Evolutionary conservation across 2,329 filamentous ascomycete species (phyloP), one percentile per base, ranked within the genome.

Genomic region (Westerdykella aurantiaca): DNA sequence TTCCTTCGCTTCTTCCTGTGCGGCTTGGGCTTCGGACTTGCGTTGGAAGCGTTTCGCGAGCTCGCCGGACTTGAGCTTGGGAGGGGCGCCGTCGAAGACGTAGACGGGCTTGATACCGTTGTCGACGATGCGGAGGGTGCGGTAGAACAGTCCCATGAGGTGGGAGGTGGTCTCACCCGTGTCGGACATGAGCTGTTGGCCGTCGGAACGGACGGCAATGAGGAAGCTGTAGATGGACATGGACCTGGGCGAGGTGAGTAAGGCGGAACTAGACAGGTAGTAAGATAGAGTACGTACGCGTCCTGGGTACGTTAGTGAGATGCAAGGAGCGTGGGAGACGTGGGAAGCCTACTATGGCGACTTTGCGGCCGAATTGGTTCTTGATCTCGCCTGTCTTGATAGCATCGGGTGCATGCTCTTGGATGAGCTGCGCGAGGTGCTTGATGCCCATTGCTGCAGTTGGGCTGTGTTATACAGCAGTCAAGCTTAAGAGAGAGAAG

Each of bases 151-250:
- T 63, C 93, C 93, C 90, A 98, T 97, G 13, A 98, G 75, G 68
- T 98, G 93, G 14, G 93, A 98, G 1, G 93, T 98, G 2, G 93
- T 98, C 69, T 97, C 89, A 61, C 93, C 93, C 41, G 83, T 85
- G 61, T 98, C 93, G 69, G 85, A 94, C 79, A 84, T 97, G 58
- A 98, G 83, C 70, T 96, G 89, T 68, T 98, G 88, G 57, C 93
- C 93, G 58, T 95, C 89, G 60, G 90, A 96, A 57, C 93, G 89
- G 43, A 98, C 93, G 39, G 93, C 93, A 66, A 98, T 93, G 48
- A 98, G 81, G 75, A 98, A 98, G 70, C 88, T 95, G 78, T 98
- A 98, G 62, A 98, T 90, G 71, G 88, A 95, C 93, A 98, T 98
- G 38, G 93, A 98, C 37, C 83, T 87, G 58, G 21, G 25, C 12